Evolutionary conservation across 805 yeast species (phyloP).

Genomic region (Suhomyces emberorum): DNA sequence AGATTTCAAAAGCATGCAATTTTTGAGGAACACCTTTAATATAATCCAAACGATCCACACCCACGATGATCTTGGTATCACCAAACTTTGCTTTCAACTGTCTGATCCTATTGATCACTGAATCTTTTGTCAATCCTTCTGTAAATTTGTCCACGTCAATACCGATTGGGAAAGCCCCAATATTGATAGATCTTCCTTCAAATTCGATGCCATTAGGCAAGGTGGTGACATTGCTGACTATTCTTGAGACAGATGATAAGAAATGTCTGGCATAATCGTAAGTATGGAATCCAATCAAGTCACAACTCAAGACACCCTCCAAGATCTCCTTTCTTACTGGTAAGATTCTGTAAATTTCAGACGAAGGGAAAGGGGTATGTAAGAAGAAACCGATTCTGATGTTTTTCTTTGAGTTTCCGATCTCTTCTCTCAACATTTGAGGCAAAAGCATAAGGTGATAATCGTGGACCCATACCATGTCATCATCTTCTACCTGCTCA

Average conservation of each 20-base stretch:
- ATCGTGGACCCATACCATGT: conserved; percentile 96
- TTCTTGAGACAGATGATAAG: conserved; percentile 80
- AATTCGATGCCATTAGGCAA: conserved; percentile 88
- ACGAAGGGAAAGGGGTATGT: conserved; percentile 97
- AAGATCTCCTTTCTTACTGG: conserved; percentile 94
- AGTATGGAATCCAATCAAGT: conserved; percentile 96
- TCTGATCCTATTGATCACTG: conserved; percentile 63
- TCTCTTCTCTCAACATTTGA: conserved; percentile 68
- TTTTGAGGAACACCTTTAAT: conserved; percentile 98
- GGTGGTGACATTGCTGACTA: conserved; percentile 69
- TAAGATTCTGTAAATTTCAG: conserved; percentile 90
- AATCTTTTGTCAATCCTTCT: conserved; percentile 63
- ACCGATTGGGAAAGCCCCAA: conserved; percentile 99
- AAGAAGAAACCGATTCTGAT: conserved; percentile 88
- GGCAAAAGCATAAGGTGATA: conserved; percentile 96
- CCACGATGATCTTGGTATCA: conserved; percentile 84
- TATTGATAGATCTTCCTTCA: conserved; percentile 70
- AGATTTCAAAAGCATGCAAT: conserved; percentile 92
- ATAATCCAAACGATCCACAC: conserved; percentile 94
- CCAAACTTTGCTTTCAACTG: conserved; percentile 62
- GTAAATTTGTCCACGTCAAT: conserved; percentile 91
- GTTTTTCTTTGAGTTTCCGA: conserved; percentile 47
- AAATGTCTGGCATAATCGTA: conserved; percentile 98
- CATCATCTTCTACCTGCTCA: conserved; percentile 69
- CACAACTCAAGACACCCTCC: conserved; percentile 89